Evolutionary conservation across 257 asterid species (phyloP).

Genomic region (Coffea canephora): DNA sequence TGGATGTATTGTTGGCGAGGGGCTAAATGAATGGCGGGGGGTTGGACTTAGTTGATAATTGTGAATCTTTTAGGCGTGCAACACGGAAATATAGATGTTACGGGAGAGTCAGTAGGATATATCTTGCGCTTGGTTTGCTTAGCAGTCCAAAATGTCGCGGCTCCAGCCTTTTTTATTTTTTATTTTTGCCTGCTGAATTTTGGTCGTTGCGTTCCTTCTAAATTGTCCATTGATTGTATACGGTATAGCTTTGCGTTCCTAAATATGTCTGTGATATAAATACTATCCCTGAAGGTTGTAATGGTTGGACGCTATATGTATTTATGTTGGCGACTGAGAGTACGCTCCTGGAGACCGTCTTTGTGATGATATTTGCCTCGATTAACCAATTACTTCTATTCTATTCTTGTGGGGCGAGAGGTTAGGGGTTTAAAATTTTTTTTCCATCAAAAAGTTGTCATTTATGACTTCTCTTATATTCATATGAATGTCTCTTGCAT

Average conservation of each 20-base stretch:
- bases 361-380: too few species aligned
- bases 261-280: background rate
- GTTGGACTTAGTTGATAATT: background rate
- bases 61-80: slow-evolving; percentile 10
- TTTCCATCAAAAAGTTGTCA: too few species aligned
- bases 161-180: background rate
- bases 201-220: background rate
- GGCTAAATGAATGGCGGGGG: slow-evolving; percentile 39
- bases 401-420: too few species aligned
- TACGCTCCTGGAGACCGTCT: background rate
- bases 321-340: background rate
- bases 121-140: background rate
- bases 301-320: background rate
- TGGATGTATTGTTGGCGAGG: slow-evolving; percentile 81
- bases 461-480: too few species aligned
- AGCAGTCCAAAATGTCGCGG: background rate
- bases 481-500: too few species aligned
- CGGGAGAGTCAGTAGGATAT: slow-evolving; percentile 11
- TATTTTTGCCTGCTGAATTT: background rate
- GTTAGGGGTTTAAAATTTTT: too few species aligned
- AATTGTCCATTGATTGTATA: slow-evolving; percentile 3
- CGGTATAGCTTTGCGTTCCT: background rate
- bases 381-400: too few species aligned
- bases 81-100: slow-evolving; percentile 15
- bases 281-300: background rate